Percentiles rank a stretch among this genome's conserved stretches.
Evolutionary conservation across 495 filamentous ascomycete species (phyloP).

Genomic region (Aspergillus coremiiformis): DNA sequence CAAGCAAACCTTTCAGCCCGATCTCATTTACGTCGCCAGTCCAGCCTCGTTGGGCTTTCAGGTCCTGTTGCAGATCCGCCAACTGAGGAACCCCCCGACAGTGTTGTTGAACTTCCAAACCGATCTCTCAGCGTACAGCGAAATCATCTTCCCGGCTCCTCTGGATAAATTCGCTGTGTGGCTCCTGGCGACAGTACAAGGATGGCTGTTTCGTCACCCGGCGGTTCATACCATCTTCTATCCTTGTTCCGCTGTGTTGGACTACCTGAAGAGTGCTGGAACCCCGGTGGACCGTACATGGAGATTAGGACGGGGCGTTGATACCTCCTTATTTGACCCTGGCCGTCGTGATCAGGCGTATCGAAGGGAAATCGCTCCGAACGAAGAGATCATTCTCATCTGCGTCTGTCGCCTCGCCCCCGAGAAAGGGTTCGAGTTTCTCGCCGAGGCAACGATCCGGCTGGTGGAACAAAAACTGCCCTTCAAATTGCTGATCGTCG

Average conservation of each 20-base stretch:
- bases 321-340: constrained; percentile 49
- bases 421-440: constrained; percentile 59
- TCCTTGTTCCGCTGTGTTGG: constrained; percentile 47
- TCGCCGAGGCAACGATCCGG: constrained; percentile 41
- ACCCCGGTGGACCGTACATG: constrained; percentile 47
- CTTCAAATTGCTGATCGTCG: constrained; percentile 56
- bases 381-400: constrained; percentile 52
- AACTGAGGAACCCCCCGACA: constrained; percentile 44
- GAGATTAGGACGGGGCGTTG: constrained; percentile 50
- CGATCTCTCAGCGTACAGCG: constrained; percentile 54
- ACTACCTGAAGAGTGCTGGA: constrained; percentile 45
- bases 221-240: constrained; percentile 57
- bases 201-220: constrained; percentile 49
- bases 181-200: constrained; percentile 48
- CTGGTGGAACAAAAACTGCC: constrained; percentile 44
- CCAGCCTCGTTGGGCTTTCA: constrained; percentile 59
- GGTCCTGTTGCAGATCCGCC: constrained; percentile 51
- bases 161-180: constrained; percentile 48
- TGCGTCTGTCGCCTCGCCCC: constrained; percentile 53
- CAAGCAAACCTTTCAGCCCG: constrained; percentile 45
- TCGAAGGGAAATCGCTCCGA: constrained; percentile 38
- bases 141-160: constrained; percentile 52
- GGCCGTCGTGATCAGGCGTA: constrained; percentile 1
- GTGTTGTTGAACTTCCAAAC: constrained; percentile 59
- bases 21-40: constrained; percentile 56